These are phyloP conservation scores for Lecanoromycetidae sp. DNA, from an alignment of 2,329 filamentous ascomycete genomes.

Conservation along the genomic window DNA sequence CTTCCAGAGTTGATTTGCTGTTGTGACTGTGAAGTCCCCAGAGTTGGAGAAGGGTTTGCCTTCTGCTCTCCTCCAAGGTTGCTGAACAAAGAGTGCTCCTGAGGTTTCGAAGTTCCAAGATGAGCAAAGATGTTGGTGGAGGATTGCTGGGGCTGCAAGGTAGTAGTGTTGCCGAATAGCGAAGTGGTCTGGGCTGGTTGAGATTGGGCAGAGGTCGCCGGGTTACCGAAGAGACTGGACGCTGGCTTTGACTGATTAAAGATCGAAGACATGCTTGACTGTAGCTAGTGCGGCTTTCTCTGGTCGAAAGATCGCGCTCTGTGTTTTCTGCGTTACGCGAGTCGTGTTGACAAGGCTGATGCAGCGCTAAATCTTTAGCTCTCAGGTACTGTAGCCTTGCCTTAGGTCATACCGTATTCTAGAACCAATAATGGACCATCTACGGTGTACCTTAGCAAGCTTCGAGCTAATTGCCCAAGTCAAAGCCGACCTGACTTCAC, in stretches of 20 bases:
- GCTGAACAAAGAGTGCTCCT: constrained; percentile 12
- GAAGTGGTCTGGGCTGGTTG: constrained; percentile 9
- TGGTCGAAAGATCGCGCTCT: background rate
- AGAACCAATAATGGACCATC: too few species aligned
- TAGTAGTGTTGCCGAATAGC: constrained; percentile 6
- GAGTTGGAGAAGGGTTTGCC: background rate
- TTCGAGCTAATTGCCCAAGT: too few species aligned
- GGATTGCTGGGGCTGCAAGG: constrained; percentile 6
- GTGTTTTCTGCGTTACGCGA: too few species aligned
- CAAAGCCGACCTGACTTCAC: too few species aligned
- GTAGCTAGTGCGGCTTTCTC: background rate
- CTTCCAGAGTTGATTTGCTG: constrained; percentile 4
- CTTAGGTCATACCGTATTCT: too few species aligned
- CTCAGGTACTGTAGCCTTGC: too few species aligned
- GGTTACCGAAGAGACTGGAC: constrained; percentile 2
- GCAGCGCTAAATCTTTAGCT: too few species aligned
- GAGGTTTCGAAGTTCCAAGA: constrained; percentile 12
- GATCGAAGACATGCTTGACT: background rate
- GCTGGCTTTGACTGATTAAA: constrained; percentile 5
- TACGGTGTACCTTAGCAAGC: too few species aligned
- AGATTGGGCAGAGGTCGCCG: constrained; percentile 6
- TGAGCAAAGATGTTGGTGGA: constrained; percentile 13
- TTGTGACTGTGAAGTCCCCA: constrained; percentile 13
- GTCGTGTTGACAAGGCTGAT: too few species aligned
- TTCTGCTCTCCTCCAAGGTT: constrained; percentile 1